Evolutionary conservation across 2,329 filamentous ascomycete genomes (phyloP).

Genomic region (Hypoxylon sp.): DNA sequence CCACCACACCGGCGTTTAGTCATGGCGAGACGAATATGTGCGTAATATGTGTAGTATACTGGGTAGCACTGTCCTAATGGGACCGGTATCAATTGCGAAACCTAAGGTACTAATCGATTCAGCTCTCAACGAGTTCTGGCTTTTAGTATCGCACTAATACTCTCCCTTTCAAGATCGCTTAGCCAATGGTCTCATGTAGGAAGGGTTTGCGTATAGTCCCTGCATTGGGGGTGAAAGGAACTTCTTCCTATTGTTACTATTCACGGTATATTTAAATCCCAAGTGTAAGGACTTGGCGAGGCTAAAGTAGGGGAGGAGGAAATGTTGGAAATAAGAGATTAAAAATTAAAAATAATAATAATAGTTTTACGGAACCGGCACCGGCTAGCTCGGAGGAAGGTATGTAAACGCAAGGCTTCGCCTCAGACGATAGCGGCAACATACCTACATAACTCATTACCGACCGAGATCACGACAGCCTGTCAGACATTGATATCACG

Average conservation of each 20-base stretch:
- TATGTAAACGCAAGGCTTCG: slow-evolving; percentile 33
- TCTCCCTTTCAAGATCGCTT: neutral
- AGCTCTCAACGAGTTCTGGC: slow-evolving; percentile 10
- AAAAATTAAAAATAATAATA: slow-evolving; percentile 3
- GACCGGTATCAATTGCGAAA: slow-evolving; percentile 23
- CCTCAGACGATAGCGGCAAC: slow-evolving; percentile 30
- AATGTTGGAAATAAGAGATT: slow-evolving; percentile 2
- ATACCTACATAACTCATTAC: slow-evolving; percentile 21
- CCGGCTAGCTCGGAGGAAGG: slow-evolving; percentile 32
- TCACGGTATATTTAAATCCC: neutral
- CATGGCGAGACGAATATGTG: slow-evolving; percentile 1
- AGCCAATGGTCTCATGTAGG: slow-evolving; percentile 19
- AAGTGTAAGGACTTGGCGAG: neutral
- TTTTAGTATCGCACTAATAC: slow-evolving; percentile 12
- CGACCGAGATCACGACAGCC: slow-evolving; percentile 23
- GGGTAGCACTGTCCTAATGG: slow-evolving; percentile 16
- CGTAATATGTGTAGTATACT: neutral
- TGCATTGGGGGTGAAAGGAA: slow-evolving; percentile 11
- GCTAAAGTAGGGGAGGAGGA: neutral
- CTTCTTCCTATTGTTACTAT: neutral
- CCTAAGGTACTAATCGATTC: slow-evolving; percentile 32
- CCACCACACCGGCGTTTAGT: neutral
- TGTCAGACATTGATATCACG: slow-evolving; percentile 15
- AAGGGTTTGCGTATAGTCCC: slow-evolving; percentile 9
- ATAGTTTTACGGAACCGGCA: slow-evolving; percentile 8